Conservation (phyloP, 768 basidiomycete genomes). For the Arthromyces matolae region DNA sequence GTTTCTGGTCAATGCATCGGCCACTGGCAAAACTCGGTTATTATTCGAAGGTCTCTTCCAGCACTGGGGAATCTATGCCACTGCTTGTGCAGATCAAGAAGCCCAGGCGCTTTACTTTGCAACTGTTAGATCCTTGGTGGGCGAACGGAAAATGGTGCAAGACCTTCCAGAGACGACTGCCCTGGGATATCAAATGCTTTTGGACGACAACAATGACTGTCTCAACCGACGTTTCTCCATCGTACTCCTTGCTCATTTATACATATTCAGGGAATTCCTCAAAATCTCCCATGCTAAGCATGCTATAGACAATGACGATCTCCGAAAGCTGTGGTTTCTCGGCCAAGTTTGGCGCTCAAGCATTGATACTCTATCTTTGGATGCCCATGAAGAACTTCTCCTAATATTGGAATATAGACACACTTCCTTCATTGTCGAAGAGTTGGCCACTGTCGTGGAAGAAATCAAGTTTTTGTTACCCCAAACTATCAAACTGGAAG, state of each 20-base stretch:
- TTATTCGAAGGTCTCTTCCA: neutral
- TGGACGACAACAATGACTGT: neutral
- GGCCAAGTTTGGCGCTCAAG: too few relatives aligned
- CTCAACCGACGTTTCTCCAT: neutral
- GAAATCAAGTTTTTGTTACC: neutral
- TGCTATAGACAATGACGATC: neutral
- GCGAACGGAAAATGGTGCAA: neutral
- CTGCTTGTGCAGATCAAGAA: neutral
- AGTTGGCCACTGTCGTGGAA: neutral
- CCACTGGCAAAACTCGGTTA: neutral
- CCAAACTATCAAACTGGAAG: neutral
- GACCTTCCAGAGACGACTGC: neutral
- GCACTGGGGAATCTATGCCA: neutral
- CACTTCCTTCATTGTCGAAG: too few relatives aligned
- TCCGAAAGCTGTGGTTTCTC: neutral
- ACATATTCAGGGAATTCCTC: neutral
- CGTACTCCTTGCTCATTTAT: neutral
- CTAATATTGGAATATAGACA: too few relatives aligned
- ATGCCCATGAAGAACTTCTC: too few relatives aligned
- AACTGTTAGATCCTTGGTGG: neutral
- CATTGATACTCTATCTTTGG: too few relatives aligned
- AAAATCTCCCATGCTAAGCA: neutral
- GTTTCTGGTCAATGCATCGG: neutral
- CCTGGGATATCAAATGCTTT: neutral
- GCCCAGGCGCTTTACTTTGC: neutral